phyloP scores from a whole-genome alignment of 805 yeast species.

The Jamesozyma hellenica region DNA sequence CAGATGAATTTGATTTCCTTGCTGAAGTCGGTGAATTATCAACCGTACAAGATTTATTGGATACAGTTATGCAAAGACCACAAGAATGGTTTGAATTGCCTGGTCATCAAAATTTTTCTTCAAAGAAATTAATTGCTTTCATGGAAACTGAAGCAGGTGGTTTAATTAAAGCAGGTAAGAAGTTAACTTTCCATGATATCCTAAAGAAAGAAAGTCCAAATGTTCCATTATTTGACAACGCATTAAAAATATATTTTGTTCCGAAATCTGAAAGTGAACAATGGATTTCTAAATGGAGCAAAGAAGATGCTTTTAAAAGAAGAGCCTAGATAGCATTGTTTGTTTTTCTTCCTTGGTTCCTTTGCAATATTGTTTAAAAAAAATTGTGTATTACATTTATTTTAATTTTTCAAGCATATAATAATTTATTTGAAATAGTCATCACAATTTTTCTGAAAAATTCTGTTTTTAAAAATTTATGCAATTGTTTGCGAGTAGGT shows the following conservation, averaged over 20 bases:
- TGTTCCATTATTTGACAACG: conserved; percentile 68
- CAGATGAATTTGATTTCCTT: conserved; percentile 74
- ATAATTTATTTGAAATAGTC: no score
- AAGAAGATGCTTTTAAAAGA: conserved; percentile 45
- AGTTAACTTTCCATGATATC: conserved; percentile 52
- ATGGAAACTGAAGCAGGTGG: conserved; percentile 83
- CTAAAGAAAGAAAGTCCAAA: conserved; percentile 51
- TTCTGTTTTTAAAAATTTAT: no score
- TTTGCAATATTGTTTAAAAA: no score
- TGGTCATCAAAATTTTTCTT: conserved; percentile 48
- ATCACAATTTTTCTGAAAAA: no score
- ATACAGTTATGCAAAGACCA: conserved; percentile 54
- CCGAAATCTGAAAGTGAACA: conserved; percentile 56
- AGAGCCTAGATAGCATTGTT: conserved; percentile 25
- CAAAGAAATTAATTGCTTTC: conserved; percentile 55
- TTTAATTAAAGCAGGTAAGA: conserved; percentile 73
- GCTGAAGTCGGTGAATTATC: conserved; percentile 65
- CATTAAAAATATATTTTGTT: conserved; percentile 64
- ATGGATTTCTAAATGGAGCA: conserved; percentile 65
- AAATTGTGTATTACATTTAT: no score
- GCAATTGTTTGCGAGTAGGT: no score
- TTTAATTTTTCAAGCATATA: no score
- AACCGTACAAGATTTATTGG: conserved; percentile 54
- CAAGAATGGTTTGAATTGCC: conserved; percentile 55
- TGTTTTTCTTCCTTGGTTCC: no score